A percentile compares a stretch with the other conserved stretches of the same genome.
These are phyloP conservation scores for Coniochaeta ligniaria DNA, from an alignment of 2,329 filamentous ascomycete genomes.

Conservation along the genomic window DNA sequence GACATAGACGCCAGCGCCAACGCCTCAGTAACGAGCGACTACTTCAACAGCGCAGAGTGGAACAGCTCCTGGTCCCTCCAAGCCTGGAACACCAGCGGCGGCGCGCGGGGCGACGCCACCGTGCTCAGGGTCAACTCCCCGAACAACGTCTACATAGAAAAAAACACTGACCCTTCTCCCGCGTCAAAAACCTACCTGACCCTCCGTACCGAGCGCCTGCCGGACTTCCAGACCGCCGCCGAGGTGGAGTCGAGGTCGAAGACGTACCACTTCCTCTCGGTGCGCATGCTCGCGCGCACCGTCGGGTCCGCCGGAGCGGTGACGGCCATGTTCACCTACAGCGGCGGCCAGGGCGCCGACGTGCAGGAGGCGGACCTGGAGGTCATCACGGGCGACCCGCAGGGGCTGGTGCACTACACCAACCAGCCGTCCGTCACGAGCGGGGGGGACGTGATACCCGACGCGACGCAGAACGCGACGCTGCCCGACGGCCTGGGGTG, in stretches of 20 bases:
- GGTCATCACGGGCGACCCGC: constrained; percentile 39
- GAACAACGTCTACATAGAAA: constrained; percentile 39
- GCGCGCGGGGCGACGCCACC: constrained; percentile 17
- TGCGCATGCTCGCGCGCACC: constrained; percentile 45
- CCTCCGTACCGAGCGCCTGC: constrained; percentile 36
- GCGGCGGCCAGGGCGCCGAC: constrained; percentile 14
- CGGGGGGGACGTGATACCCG: constrained; percentile 32
- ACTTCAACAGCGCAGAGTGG: constrained; percentile 29
- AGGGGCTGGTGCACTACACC: constrained; percentile 43
- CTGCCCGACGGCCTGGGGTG: constrained; percentile 35
- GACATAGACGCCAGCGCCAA: constrained; percentile 18
- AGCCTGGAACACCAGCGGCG: constrained; percentile 28
- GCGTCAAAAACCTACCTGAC: constrained; percentile 37
- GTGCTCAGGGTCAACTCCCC: constrained; percentile 32
- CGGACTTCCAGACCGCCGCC: constrained; percentile 36
- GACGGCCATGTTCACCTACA: constrained; percentile 47
- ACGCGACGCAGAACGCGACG: constrained; percentile 40
- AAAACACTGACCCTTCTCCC: constrained; percentile 23
- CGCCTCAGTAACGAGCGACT: constrained; percentile 28
- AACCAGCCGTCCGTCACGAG: constrained; percentile 48
- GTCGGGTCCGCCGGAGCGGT: constrained; percentile 39
- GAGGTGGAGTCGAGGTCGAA: constrained; percentile 35
- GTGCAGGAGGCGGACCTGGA: constrained; percentile 48
- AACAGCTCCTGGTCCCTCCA: constrained; percentile 28
- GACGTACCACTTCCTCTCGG: constrained; percentile 31